Evolutionary conservation across 345 rosid species (phyloP), one percentile per base, ranked within the genome.

Genomic region (Hypericum androsaemum): DNA sequence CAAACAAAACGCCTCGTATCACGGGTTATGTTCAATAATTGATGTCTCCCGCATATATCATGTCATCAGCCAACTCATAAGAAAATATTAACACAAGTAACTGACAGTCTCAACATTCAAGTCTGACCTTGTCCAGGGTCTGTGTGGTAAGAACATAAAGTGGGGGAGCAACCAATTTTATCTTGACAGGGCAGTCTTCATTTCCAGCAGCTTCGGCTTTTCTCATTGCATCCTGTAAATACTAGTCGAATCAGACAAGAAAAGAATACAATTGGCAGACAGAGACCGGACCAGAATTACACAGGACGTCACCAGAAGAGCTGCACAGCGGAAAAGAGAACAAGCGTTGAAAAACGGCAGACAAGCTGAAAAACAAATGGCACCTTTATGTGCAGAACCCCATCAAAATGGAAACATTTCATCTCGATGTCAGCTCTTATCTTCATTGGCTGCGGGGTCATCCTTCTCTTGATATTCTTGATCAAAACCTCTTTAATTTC

Each of bases 381-480:
- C 32, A 94, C 97, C 94, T 94, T 88, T 39, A 94, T 86, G 81
- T 92, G 99, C 62, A 88, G 76, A 63, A 92, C 97, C 9, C 99
- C 97, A 39, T 94, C 99, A 64, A 88, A 86, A 77, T 88, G 94
- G 74, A 88, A 94, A 73, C 99, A 94, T 52, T 83, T 86, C 94
- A 94, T 80, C 59, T 88, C 99, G 57, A 94, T 75, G 69, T 94
- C 97, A 60, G 97, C 97, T 1, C 89, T 78, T 61, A 94, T 83
- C 80, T 88, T 94, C 76, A 83, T 60, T 53, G 99, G 99, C 37
- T 85, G 97, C 28, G 89, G 99, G 7, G 99, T 86, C 97, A 94
- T 88, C 74, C 99, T 77, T 69, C 99, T 80, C 76, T 83, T 77
- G 22, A 94, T 83, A 66, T 83, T 85, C 75, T 76, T 88, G 17